phyloP scores from a whole-genome alignment of 1,139 yeast species.

The Protomyces inouyei region DNA sequence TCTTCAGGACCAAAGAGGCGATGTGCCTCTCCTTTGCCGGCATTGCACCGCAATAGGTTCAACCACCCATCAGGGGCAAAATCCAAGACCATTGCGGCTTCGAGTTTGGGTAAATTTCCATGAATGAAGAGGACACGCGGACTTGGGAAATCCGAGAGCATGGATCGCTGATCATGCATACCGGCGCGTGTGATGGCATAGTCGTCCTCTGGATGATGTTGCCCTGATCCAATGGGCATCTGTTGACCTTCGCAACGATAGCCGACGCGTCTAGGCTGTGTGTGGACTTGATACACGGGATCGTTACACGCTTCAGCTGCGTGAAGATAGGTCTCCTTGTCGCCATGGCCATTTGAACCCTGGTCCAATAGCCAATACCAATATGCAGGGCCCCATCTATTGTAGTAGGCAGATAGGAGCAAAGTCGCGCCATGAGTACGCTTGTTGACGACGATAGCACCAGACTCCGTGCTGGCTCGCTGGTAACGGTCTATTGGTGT shows the following conservation, averaged over 20 bases:
- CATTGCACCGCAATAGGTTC: constrained; percentile 5
- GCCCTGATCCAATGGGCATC: constrained; percentile 10
- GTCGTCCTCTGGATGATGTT: constrained; percentile 14
- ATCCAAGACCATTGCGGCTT: constrained; percentile 2
- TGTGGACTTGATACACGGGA: constrained; percentile 10
- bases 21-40: constrained; percentile 11
- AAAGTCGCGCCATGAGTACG: constrained; percentile 59
- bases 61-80: constrained; percentile 5
- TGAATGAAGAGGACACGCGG: constrained; percentile 17
- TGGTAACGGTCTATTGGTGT: constrained; percentile 52
- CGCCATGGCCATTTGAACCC: constrained; percentile 86
- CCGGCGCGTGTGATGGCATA: constrained; percentile 1
- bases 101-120: constrained; percentile 12
- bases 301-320: constrained; percentile 1
- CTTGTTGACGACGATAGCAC: constrained; percentile 70
- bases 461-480: constrained; percentile 72
- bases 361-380: constrained; percentile 82
- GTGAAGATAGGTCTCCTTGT: constrained; percentile 71
- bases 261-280: constrained; percentile 10
- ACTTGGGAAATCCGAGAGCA: constrained; percentile 2
- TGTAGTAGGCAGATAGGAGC: constrained; percentile 67
- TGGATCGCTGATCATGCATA: neutral
- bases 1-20: constrained; percentile 11
- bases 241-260: constrained; percentile 9
- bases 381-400: constrained; percentile 69